Percentiles rank a stretch among this genome's conserved stretches.
phyloP scores from a whole-genome alignment of 192 early-diverging fungal species.

The Gryganskiella cystojenkinii region DNA sequence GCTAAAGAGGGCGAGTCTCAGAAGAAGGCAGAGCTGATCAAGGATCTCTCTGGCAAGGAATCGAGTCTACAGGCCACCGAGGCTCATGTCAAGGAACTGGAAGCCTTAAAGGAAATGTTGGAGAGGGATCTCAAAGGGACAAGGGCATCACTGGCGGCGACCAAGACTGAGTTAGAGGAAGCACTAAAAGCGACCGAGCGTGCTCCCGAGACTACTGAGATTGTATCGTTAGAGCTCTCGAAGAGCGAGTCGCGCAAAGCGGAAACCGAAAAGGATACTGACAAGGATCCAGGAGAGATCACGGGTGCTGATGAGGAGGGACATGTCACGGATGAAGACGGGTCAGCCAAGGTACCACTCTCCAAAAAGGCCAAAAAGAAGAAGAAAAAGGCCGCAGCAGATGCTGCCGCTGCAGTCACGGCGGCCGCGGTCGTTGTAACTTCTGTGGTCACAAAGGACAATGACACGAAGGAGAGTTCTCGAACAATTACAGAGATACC shows the following conservation, averaged over 20 bases:
- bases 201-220: no score
- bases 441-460: background rate
- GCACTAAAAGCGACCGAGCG: conserved; percentile 8
- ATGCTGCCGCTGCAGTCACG: conserved; percentile 6
- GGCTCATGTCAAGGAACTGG: conserved; percentile 16
- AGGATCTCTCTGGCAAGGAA: conserved; percentile 20
- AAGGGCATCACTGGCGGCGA: conserved; percentile 15
- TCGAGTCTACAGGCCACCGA: conserved; percentile 12
- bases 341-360: conserved; percentile 11
- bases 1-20: conserved; percentile 44
- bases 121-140: conserved; percentile 29
- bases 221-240: no score
- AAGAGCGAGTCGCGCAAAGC: conserved; percentile 11
- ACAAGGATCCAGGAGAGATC: conserved; percentile 12
- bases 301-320: conserved; percentile 33
- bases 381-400: conserved; percentile 16
- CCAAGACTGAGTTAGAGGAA: conserved; percentile 7
- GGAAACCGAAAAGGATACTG: conserved; percentile 20
- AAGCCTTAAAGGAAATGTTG: conserved; percentile 5
- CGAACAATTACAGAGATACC: background rate
- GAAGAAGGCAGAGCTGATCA: conserved; percentile 23
- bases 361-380: conserved; percentile 46
- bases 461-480: background rate
- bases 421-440: background rate
- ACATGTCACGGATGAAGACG: conserved; percentile 27